Percentiles rank a stretch among this genome's conserved stretches.
phyloP scores from a whole-genome alignment of 805 yeast species.

The Cyberlindnera americana region DNA sequence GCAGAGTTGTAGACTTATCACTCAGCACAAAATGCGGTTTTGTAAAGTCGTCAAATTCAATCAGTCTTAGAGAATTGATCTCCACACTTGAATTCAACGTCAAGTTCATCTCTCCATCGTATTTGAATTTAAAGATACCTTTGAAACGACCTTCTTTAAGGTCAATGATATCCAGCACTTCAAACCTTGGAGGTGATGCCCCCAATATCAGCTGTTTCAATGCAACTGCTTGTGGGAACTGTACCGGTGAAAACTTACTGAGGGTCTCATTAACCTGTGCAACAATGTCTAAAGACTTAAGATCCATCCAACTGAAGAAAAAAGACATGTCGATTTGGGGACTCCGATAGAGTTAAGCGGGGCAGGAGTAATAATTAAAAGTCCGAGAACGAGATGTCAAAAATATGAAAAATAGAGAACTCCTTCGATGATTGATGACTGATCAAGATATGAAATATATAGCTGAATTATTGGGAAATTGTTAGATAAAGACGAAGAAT shows the following conservation, averaged over 20 bases:
- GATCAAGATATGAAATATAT: too few relatives aligned
- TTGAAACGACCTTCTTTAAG: slow-evolving; percentile 20
- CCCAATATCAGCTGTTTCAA: slow-evolving; percentile 19
- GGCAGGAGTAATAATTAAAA: background rate
- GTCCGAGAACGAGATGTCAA: too few relatives aligned
- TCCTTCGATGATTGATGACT: too few relatives aligned
- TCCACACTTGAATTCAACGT: slow-evolving; percentile 23
- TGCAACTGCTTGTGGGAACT: slow-evolving; percentile 22
- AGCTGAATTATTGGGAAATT: too few relatives aligned
- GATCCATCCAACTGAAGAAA: slow-evolving; percentile 24
- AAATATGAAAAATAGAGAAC: too few relatives aligned
- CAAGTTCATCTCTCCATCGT: slow-evolving; percentile 21
- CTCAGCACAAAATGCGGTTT: slow-evolving; percentile 25
- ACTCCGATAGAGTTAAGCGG: background rate
- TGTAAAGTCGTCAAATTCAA: slow-evolving; percentile 27
- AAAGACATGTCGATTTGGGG: slow-evolving; percentile 19
- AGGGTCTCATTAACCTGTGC: slow-evolving; percentile 22
- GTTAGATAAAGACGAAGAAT: background rate
- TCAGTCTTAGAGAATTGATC: slow-evolving; percentile 23
- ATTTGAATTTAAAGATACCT: slow-evolving; percentile 25
- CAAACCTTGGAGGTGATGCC: slow-evolving; percentile 17
- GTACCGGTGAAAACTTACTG: slow-evolving; percentile 14
- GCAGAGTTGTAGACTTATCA: slow-evolving; percentile 24
- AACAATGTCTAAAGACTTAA: slow-evolving; percentile 21
- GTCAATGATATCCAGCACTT: slow-evolving; percentile 23